phyloP scores from a whole-genome alignment of 2,329 filamentous ascomycete genomes.

The Cladosporium oxysporum region DNA sequence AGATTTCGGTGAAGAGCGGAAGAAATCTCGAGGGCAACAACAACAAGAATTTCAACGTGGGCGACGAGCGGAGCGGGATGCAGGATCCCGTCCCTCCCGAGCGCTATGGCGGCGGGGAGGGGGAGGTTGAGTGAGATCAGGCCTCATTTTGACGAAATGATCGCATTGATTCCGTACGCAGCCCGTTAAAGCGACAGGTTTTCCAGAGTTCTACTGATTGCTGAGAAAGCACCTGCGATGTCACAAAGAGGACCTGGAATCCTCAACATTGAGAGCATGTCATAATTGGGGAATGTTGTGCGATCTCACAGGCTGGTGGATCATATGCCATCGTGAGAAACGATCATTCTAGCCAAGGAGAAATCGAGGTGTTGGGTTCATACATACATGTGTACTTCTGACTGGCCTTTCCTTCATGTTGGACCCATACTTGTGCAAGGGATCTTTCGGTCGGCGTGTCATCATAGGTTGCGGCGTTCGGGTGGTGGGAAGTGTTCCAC shows the following conservation, averaged over 20 bases:
- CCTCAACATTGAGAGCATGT: no score
- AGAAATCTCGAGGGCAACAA: background rate
- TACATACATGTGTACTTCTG: background rate
- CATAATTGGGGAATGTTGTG: no score
- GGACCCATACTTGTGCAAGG: background rate
- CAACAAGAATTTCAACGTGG: background rate
- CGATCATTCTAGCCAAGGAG: no score
- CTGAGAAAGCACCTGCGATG: no score
- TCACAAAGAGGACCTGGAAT: no score
- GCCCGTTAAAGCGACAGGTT: background rate
- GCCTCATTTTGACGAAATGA: background rate
- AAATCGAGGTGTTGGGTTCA: no score
- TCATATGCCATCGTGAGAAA: no score
- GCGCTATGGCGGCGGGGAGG: background rate
- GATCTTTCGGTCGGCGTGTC: background rate
- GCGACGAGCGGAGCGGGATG: background rate
- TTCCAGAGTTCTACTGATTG: background rate
- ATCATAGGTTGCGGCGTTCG: background rate
- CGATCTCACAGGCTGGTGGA: no score
- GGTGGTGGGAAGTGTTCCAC: no score
- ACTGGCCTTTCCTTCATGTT: background rate
- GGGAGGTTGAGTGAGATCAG: background rate
- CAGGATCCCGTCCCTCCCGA: background rate
- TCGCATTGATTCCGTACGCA: no score
- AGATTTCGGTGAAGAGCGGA: background rate